A percentile compares a stretch with the other conserved stretches of the same genome.
These are phyloP conservation scores for Anastatica hierochuntica DNA, from an alignment of 345 rosid species.

Conservation along the genomic window DNA sequence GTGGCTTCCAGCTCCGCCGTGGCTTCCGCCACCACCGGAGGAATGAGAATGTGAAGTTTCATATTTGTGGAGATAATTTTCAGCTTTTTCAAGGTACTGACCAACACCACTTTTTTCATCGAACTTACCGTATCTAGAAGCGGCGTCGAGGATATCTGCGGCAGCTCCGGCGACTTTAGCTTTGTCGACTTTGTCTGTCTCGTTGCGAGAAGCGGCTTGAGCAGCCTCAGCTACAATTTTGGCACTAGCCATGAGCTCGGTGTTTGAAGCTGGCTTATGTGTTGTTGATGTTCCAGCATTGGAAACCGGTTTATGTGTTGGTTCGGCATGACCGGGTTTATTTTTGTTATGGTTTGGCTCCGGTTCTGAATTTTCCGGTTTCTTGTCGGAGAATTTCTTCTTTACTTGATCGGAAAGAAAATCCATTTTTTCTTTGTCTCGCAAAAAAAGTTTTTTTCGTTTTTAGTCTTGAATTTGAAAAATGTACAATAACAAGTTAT, in stretches of 20 bases:
- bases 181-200: slow-evolving; percentile 29
- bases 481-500: background rate
- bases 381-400: slow-evolving; percentile 28
- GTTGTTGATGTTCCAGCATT: slow-evolving; percentile 9
- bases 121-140: slow-evolving; percentile 56
- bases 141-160: slow-evolving; percentile 48
- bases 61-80: slow-evolving; percentile 60
- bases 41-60: slow-evolving; percentile 31
- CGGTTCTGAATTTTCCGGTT: slow-evolving; percentile 9
- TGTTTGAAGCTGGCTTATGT: slow-evolving; percentile 25
- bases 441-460: too few species aligned
- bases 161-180: slow-evolving; percentile 34
- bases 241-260: slow-evolving; percentile 57
- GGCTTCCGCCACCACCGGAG: background rate
- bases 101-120: slow-evolving; percentile 49
- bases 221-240: slow-evolving; percentile 56
- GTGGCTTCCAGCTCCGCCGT: background rate
- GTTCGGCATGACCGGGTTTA: slow-evolving; percentile 14
- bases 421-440: slow-evolving; percentile 27
- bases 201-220: slow-evolving; percentile 29
- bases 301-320: slow-evolving; percentile 21
- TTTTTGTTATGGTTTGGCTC: slow-evolving; percentile 14
- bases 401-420: slow-evolving; percentile 25
- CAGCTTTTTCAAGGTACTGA: slow-evolving; percentile 55
- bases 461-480: background rate